Evolutionary conservation across 2,329 filamentous ascomycete species (phyloP).

Genomic region (Delphinella strobiligena): DNA sequence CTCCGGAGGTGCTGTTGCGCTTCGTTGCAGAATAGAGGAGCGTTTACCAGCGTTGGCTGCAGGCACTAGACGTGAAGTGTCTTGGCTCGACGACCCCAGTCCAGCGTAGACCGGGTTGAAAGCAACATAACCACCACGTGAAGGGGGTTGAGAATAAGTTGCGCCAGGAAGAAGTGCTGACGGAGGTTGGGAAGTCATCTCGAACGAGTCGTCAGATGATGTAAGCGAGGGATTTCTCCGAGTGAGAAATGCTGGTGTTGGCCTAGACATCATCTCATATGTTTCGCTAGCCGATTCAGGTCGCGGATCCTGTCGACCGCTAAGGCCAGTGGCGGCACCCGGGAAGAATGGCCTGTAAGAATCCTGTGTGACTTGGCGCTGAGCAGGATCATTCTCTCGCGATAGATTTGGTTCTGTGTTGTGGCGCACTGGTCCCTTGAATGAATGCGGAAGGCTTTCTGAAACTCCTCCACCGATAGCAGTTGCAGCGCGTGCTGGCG

Average conservation of each 20-base stretch:
- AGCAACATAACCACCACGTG: conserved; percentile 16
- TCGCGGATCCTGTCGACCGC: conserved; percentile 6
- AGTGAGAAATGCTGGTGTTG: background rate
- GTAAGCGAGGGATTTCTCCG: conserved; percentile 1
- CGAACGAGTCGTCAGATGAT: conserved; percentile 6
- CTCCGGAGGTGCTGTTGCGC: conserved; percentile 8
- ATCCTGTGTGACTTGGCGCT: background rate
- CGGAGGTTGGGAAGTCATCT: conserved; percentile 3
- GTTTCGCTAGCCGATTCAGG: conserved; percentile 11
- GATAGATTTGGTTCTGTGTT: too few relatives aligned
- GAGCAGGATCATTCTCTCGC: too few relatives aligned
- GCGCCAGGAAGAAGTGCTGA: background rate
- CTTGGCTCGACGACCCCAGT: conserved; percentile 3
- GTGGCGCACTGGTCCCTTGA: too few relatives aligned
- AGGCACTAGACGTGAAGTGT: conserved; percentile 8
- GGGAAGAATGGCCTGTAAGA: background rate
- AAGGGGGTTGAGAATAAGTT: conserved; percentile 5
- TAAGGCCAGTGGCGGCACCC: background rate
- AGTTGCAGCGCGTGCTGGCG: too few relatives aligned
- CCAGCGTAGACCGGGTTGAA: conserved; percentile 18
- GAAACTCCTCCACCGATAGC: too few relatives aligned
- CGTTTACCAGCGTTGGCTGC: conserved; percentile 3
- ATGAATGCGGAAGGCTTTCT: too few relatives aligned
- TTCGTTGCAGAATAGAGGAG: conserved; percentile 6
- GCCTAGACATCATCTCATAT: conserved; percentile 21